Percentiles rank a stretch among this genome's conserved stretches.
Evolutionary conservation across 108 stramenopile genomes (phyloP).

Genomic region (Mayamaea pseudoterrestris): DNA sequence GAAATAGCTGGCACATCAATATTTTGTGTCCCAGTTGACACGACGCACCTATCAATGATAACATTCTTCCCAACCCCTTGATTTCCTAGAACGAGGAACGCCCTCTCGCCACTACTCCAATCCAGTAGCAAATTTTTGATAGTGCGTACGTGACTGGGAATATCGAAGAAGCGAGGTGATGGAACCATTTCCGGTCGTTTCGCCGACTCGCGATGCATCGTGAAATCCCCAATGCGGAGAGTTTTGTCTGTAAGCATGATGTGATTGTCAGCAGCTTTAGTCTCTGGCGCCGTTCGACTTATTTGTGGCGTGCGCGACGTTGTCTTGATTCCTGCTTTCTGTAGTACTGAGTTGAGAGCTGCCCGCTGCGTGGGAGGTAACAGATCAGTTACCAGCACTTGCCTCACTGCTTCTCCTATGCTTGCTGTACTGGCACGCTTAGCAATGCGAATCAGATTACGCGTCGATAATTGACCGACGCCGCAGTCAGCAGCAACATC

Average conservation of each 20-base stretch:
- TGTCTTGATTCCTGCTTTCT: background rate
- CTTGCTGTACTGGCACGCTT: constrained; percentile 5
- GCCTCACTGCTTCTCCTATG: constrained; percentile 4
- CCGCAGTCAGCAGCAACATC: constrained; percentile 20
- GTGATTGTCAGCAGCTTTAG: too few relatives aligned
- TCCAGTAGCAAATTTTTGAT: constrained; percentile 40
- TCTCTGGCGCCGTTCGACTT: too few relatives aligned
- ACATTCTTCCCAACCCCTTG: constrained; percentile 92
- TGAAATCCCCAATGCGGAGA: constrained; percentile 8
- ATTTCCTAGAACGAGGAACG: constrained; percentile 67
- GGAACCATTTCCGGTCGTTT: constrained; percentile 35
- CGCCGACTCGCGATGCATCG: constrained; percentile 14
- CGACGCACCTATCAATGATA: constrained; percentile 72
- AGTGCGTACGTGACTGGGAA: constrained; percentile 24
- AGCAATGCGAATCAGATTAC: constrained; percentile 16
- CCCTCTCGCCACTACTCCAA: constrained; percentile 42
- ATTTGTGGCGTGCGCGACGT: constrained; percentile 1
- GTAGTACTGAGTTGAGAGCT: constrained; percentile 46
- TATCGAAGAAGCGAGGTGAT: constrained; percentile 25
- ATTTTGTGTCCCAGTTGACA: too few relatives aligned
- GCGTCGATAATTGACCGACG: constrained; percentile 13
- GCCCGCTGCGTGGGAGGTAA: constrained; percentile 43
- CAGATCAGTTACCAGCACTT: constrained; percentile 15
- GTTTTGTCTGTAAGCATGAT: constrained; percentile 29
- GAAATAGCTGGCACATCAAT: too few relatives aligned